Evolutionary conservation across 1,284 basidiomycete genomes (phyloP).

Genomic region (Wolfiporia cocos): DNA sequence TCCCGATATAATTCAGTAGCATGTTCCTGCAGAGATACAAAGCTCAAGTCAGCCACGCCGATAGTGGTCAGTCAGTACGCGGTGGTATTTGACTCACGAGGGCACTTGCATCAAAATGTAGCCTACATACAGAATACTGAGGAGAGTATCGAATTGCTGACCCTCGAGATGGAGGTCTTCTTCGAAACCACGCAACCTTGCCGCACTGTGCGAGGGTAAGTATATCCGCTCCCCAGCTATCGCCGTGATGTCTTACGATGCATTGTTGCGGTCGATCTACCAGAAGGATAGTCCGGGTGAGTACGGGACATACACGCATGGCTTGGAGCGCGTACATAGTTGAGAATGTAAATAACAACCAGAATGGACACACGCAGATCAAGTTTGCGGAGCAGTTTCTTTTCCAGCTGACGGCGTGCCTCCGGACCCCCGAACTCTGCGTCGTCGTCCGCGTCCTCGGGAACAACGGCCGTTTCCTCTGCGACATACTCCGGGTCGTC

Average conservation of each 20-base stretch:
- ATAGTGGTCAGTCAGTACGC: no score
- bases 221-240: no score
- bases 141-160: conserved; percentile 61
- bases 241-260: no score
- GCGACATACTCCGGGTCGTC: no score
- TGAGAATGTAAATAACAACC: conserved; percentile 64
- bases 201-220: no score
- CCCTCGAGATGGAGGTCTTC: conserved; percentile 58
- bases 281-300: no score
- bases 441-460: no score
- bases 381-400: conserved; percentile 48
- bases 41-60: no score
- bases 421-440: conserved; percentile 37
- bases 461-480: no score
- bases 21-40: conserved; percentile 52
- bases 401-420: conserved; percentile 39
- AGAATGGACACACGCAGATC: conserved; percentile 62
- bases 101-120: conserved; percentile 80
- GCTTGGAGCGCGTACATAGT: conserved; percentile 41
- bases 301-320: no score
- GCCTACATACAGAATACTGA: conserved; percentile 74
- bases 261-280: conserved; percentile 65
- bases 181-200: conserved; percentile 65
- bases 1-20: conserved; percentile 65
- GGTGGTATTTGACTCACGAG: no score